Base-by-base conservation (phyloP, 2,329 filamentous ascomycete species). In the Epichloe glyceriae region DNA sequence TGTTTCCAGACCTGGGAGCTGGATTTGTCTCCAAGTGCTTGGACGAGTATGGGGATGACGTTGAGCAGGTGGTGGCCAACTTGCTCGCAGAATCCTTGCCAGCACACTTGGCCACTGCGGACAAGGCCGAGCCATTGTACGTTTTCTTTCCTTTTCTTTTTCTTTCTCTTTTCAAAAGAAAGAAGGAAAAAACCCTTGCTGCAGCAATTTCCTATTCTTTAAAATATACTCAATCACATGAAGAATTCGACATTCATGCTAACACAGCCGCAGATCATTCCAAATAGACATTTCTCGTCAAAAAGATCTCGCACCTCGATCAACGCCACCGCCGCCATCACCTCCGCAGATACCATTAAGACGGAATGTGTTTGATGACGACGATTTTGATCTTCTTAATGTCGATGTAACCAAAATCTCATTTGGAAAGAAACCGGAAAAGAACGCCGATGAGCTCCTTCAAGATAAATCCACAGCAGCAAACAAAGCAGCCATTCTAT, bases 1-100 rank as follows among this genome's bases (percentile, higher is more conserved):
- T 97, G 0, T 96, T 97, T 61, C 88, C 91, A 0, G 81, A 95
- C 55, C 72, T 97, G 10, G 89, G 90, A 5, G 83, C 86, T 4
- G 86, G 78, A 0, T 97, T 95, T 62, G 73, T 97, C 15, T 75
- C 86, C 17, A 85, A 79, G 58, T 74, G 95, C 10, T 73, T 96
- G 22, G 85, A 91, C 59, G 82, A 87, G 62, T 96, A 93, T 63
- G 69, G 72, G 43, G 82, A 93, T 57, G 74, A 90, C 59, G 77
- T 84, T 0, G 89, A 96, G 66, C 77, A 83, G 62, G 83, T 93
- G 37, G 83, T 93, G 54, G 80, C 86, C 5, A 86, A 91, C 63
- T 73, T 96, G 4, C 78, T 97, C 0, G 86, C 95, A 57, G 83
- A 83, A 49, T 83, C 82, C 0, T 67, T 96, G 12, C 85, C 89